Conservation (phyloP, 139 green algal genomes). For the Chlorella vulgaris region DNA sequence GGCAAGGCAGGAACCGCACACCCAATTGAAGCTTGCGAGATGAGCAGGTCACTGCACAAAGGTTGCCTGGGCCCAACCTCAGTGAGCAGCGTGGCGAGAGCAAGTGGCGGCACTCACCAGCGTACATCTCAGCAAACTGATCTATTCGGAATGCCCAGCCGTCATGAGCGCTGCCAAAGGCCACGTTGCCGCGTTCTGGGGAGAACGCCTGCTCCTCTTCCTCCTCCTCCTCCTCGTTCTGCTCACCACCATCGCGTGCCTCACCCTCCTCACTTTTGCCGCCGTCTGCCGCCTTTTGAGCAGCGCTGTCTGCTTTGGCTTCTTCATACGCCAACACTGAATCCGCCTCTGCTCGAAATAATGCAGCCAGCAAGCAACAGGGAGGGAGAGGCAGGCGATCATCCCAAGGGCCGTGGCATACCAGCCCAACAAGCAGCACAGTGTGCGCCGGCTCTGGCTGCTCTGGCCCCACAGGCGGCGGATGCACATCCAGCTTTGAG, state of each 20-base stretch:
- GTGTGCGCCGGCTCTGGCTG: no score
- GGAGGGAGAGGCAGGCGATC: no score
- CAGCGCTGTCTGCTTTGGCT: slow-evolving; percentile 26
- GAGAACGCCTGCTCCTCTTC: slow-evolving; percentile 76
- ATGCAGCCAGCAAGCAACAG: no score
- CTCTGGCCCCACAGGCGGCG: no score
- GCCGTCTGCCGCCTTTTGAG: slow-evolving; percentile 4
- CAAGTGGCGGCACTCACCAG: slow-evolving; percentile 23
- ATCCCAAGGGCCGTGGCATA: no score
- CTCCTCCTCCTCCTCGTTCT: slow-evolving; percentile 58
- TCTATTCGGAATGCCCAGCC: slow-evolving; percentile 91
- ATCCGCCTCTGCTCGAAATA: slow-evolving; percentile 75
- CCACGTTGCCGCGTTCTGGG: slow-evolving; percentile 90
- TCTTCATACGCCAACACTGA: slow-evolving; percentile 78
- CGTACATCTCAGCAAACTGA: slow-evolving; percentile 94
- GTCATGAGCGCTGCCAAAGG: slow-evolving; percentile 91
- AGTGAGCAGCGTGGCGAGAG: no score
- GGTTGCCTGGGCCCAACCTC: no score
- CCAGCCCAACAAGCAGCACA: no score
- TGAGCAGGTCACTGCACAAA: no score
- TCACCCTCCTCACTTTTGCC: neutral
- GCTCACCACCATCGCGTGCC: neutral
- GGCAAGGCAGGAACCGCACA: no score
- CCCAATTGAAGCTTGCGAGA: no score
- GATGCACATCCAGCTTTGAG: no score